Base-by-base conservation (phyloP, 352 stramenopile genomes). In the Pythium scleroteichum region DNA sequence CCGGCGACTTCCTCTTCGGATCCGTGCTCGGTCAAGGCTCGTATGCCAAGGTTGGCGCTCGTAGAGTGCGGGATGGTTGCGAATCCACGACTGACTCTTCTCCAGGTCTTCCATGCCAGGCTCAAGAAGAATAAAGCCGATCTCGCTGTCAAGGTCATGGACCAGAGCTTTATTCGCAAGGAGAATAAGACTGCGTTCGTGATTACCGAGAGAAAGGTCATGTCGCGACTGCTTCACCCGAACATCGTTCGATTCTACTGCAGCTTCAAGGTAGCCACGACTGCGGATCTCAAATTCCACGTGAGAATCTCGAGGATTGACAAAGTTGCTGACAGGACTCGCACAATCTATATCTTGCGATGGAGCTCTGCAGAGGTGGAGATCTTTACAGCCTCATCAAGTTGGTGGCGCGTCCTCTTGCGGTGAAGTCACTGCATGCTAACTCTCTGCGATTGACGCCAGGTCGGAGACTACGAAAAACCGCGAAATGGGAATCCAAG, bases 111-210 rank as follows among this genome's bases (percentile, higher is more conserved):
- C 49, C 87, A 96, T 76, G 87, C 87, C 47, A 81, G 87, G 35
- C 70, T 89, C 53, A 97, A 97, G 71, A 83, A 82, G 44, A 89
- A 71, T 53, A 72, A 68, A 47, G 66, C 82, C 63, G 85, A 97
- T 59, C 90, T 96, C 35, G 89, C 89, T 2, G 75, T 97, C 47
- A 97, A 97, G 62, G 88, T 97, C 50, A 97, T 97, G 88, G 88
- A 97, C 62, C 88, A 97, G 69, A 72, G 68, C 56, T 94, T 93
- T 60, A 95, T 97, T 48, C 85, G 85, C 72, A 93, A 92, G 68
- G 89, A 96, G 68, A 96, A 96, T 68, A 96, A 97, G 68, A 87
- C 88, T 41, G 84, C 78, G n/a, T 93, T 94, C 58, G 85, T 96
- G 51, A 81, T 97, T 54, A 96, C 87, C n/a, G 89, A 97, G 71